Conservation (phyloP, 2,329 filamentous ascomycete species). For the Pseudopyricularia cyperi region DNA sequence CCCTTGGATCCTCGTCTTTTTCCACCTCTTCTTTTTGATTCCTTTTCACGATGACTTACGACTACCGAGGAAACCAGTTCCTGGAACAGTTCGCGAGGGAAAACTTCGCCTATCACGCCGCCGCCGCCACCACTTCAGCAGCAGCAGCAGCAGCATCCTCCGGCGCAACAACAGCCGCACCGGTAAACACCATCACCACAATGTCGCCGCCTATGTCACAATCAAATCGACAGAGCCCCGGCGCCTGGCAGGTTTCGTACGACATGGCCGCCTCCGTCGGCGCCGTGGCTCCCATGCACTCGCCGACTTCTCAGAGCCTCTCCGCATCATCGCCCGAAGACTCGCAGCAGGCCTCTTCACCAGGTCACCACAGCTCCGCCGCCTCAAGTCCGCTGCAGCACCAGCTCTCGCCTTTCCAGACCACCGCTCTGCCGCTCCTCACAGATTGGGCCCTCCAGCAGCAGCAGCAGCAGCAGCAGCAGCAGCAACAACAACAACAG, state of each 20-base stretch:
- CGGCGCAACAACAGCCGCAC: conserved; percentile 21
- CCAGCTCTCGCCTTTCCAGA: conserved; percentile 42
- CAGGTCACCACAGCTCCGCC: conserved; percentile 29
- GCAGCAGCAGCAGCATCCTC: conserved; percentile 22
- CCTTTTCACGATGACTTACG: conserved; percentile 39
- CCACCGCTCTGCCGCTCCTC: conserved; percentile 35
- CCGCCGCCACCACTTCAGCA: conserved; percentile 25
- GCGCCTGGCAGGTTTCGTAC: conserved; percentile 36
- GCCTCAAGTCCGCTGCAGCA: conserved; percentile 41
- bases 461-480: conserved; percentile 29
- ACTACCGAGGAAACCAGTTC: conserved; percentile 46
- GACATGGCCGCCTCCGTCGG: conserved; percentile 26
- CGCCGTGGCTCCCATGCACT: conserved; percentile 19
- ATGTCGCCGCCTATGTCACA: conserved; percentile 23
- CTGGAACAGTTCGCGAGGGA: conserved; percentile 44
- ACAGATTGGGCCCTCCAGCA: conserved; percentile 51
- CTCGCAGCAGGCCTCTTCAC: conserved; percentile 33
- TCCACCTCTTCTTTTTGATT: conserved; percentile 12
- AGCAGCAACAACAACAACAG: conserved; percentile 15
- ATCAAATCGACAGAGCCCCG: conserved; percentile 23
- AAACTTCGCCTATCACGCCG: conserved; percentile 30
- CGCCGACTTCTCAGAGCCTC: conserved; percentile 26
- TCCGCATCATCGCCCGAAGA: conserved; percentile 39
- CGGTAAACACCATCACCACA: conserved; percentile 19
- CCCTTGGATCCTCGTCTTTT: background rate